Base-by-base conservation (phyloP, 768 basidiomycete species). In the Clavaria fumosa region DNA sequence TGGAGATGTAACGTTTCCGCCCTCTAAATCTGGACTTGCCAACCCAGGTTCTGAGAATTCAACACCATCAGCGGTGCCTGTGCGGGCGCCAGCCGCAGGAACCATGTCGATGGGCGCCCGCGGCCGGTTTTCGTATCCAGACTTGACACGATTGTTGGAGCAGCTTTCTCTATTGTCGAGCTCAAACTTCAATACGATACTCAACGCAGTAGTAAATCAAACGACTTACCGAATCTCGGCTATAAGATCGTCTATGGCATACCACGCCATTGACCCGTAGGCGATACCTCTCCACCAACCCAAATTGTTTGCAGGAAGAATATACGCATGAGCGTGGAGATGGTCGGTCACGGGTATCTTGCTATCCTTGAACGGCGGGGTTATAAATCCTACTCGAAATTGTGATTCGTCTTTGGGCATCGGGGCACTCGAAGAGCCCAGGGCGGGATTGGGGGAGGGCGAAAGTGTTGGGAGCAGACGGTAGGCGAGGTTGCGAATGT, bases 91-190 rank as follows among this genome's bases (percentile, higher is more conserved):
- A 1, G 82, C 84, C 12, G 63, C 56, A 1, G 81, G 81, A 5
- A 88, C 75, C 48, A 54, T 56, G 55, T 83, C 79, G 43, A 86
- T 85, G 27, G 82, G 80, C 6, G 77, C 74, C 35, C 50, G 49
- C 3, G 45, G 45, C 18, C 79, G 69, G 41, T 70, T 67, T 37
- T 64, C 57, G 45, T 80, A 70, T 15, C 80, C 81, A 5, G 82
- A 83, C 52, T 83, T 84, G 52, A 89, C 60, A 28, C 83, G 75
- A 56, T 89, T 86, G 51, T 86, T 89, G 10, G 80, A 75, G 2
- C 76, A 73, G 14, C 73, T 69, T 56, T 88, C 83, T 34, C 84
- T 86, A 57, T n/a, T n/a, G n/a, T 35, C 43, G 37, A 34, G n/a
- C 34, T 26, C 39, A 23, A 27, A 34, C 31, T 34, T 20, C 38